Evolutionary conservation across 1,139 yeast genomes (phyloP), one percentile per base, ranked within the genome.

Genomic region (Spencermartinsiella ligniputridi): DNA sequence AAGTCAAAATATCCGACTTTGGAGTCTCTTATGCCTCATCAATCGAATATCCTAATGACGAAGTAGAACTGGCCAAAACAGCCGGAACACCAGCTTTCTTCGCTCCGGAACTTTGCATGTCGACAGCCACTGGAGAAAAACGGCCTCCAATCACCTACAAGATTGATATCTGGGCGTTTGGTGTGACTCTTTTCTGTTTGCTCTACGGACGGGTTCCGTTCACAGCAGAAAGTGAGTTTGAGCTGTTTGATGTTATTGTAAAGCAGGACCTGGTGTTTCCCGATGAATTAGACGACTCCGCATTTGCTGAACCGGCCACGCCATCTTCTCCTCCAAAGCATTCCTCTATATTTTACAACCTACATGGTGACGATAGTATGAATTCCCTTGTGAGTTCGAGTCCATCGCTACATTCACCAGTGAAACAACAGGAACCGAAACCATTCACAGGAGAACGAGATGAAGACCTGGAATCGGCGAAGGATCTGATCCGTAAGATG

Each of bases 151-250:
- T 85, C 33, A 81, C 83, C 49, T 71, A 81, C 57, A 88, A 86
- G 62, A 86, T 90, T 46, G 97, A 90, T 64, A 83, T 90, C 13
- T 94, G 99, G 99, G 97, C 98, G 0, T 66, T 90, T 27, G 99
- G 99, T 3, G 90, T 92, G 2, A 92, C 98, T 0, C 69, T 94
- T 18, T 92, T 82, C 62, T 90, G 98, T 63, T 69, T 94, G 36
- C 64, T 92, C 17, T 92, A 86, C 67, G 98, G 99, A 6, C 74
- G 76, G 51, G 78, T 92, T 37, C 98, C 98, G 1, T 94, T 92
- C 63, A 79, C 82, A 60, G 97, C 97, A 0, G 92, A 84, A 39
- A 81, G 83, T 41, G 98, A 92, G 61, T 85, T 78, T 64, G 90
- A 84, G 50, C 72, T 94, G 39, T 92, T 92, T 63, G 84, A 83